Percentiles rank a stretch among this genome's conserved stretches.
Evolutionary conservation across 2,329 filamentous ascomycete genomes (phyloP).

Genomic region (Nothophoma quercina): DNA sequence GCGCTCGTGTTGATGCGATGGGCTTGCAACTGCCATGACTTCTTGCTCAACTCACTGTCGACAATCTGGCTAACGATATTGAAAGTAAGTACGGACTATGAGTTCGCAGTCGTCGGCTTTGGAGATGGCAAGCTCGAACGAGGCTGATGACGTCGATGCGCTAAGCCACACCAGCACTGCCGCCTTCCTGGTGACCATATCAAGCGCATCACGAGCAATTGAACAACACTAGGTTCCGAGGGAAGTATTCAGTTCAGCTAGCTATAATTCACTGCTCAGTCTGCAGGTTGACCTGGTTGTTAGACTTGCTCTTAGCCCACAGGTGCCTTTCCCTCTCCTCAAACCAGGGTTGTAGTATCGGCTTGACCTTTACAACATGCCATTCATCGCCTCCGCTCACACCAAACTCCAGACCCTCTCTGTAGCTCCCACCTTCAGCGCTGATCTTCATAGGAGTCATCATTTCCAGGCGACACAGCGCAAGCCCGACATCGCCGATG

Average conservation of each 20-base stretch:
- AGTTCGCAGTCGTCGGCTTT: not conserved
- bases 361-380: conserved; percentile 49
- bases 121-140: not conserved
- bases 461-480: conserved; percentile 83
- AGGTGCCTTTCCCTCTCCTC: conserved; percentile 49
- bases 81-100: not conserved
- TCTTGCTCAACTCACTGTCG: no score
- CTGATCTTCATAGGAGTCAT: conserved; percentile 84
- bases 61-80: no score
- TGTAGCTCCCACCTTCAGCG: conserved; percentile 69
- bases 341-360: conserved; percentile 84
- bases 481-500: conserved; percentile 86
- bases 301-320: conserved; percentile 38
- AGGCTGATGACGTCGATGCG: conserved; percentile 14
- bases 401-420: conserved; percentile 62
- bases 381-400: conserved; percentile 28
- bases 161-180: conserved; percentile 11
- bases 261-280: not conserved
- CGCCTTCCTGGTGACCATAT: conserved; percentile 1
- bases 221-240: no score
- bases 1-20: conserved; percentile 17
- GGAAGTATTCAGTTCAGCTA: not conserved
- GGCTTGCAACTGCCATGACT: conserved; percentile 35
- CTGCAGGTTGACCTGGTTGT: not conserved
- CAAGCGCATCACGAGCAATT: not conserved